A percentile compares a stretch with the other conserved stretches of the same genome.
phyloP scores from a whole-genome alignment of 2,329 filamentous ascomycete genomes.

The Madurella fahalii region DNA sequence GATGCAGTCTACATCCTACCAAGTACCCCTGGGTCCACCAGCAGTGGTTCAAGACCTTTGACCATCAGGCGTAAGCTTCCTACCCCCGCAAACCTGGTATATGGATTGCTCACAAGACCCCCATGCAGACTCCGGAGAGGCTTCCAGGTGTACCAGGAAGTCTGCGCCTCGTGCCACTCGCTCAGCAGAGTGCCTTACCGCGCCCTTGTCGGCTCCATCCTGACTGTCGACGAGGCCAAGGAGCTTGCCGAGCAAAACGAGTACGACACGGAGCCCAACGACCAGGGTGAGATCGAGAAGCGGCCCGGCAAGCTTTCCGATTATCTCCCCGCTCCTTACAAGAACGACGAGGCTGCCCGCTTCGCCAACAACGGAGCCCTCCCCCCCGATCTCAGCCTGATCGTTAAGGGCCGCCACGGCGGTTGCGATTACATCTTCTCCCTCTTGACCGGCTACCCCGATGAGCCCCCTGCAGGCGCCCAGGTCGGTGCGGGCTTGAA shows the following conservation, averaged over 20 bases:
- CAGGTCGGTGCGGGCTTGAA: conserved; percentile 84
- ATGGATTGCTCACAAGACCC: conserved; percentile 24
- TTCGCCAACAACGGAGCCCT: conserved; percentile 98
- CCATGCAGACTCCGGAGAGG: conserved; percentile 80
- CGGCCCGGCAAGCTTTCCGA: conserved; percentile 97
- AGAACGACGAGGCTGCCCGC: conserved; percentile 97
- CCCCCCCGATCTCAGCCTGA: conserved; percentile 94
- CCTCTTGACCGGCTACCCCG: conserved; percentile 93
- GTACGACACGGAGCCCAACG: conserved; percentile 97
- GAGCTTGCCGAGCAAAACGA: conserved; percentile 95
- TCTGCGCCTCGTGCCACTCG: conserved; percentile 97
- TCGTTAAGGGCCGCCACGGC: conserved; percentile 95
- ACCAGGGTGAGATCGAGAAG: conserved; percentile 97
- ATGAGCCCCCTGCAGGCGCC: conserved; percentile 89
- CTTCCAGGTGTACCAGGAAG: conserved; percentile 99
- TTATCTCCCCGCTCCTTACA: conserved; percentile 92
- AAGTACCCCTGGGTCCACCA: conserved; percentile 94
- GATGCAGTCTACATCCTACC: conserved; percentile 77
- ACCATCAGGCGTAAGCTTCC: conserved; percentile 82
- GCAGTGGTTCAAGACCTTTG: conserved; percentile 91
- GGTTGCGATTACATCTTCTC: conserved; percentile 99
- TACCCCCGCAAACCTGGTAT: conserved; percentile 25
- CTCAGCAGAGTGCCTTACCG: conserved; percentile 92
- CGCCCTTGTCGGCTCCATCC: conserved; percentile 78
- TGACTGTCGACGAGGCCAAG: conserved; percentile 98